These are phyloP conservation scores for Thielaviopsis ethacetica DNA, from an alignment of 2,329 filamentous ascomycete genomes.

Conservation along the genomic window DNA sequence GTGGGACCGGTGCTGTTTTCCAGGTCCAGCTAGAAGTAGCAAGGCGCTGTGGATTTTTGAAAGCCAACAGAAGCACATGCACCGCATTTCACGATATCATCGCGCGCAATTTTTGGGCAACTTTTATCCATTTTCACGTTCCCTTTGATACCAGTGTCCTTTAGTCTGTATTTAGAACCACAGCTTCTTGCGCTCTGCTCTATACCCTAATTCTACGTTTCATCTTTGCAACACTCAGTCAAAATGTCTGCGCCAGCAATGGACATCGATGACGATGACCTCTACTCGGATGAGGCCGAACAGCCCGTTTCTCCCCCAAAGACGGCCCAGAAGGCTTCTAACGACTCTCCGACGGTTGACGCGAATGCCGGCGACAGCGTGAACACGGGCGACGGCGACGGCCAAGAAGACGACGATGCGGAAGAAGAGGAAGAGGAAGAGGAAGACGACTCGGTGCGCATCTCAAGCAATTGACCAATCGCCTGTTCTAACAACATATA, in stretches of 20 bases:
- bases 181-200: not conserved
- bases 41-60: not conserved
- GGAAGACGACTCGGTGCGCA: constrained; percentile 23
- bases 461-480: not conserved
- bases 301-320: constrained; percentile 28
- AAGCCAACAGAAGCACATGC: not conserved
- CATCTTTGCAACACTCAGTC: not conserved
- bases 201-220: not conserved
- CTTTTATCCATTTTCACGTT: too few species aligned
- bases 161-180: too few species aligned
- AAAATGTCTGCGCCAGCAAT: constrained; percentile 22
- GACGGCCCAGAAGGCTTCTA: constrained; percentile 17
- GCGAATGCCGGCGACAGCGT: constrained; percentile 18
- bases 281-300: constrained; percentile 39
- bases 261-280: constrained; percentile 54
- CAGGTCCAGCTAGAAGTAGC: not conserved
- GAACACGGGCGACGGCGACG: constrained; percentile 47
- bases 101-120: too few species aligned
- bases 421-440: constrained; percentile 45
- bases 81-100: not conserved
- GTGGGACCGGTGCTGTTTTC: not conserved
- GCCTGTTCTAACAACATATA: constrained; percentile 17
- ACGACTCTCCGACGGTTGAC: not conserved
- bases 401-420: constrained; percentile 43
- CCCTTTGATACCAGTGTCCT: too few species aligned